Evolutionary conservation across 2,329 filamentous ascomycete species (phyloP), one percentile per base, ranked within the genome.

Genomic region (Cladophialophora chaetospira): DNA sequence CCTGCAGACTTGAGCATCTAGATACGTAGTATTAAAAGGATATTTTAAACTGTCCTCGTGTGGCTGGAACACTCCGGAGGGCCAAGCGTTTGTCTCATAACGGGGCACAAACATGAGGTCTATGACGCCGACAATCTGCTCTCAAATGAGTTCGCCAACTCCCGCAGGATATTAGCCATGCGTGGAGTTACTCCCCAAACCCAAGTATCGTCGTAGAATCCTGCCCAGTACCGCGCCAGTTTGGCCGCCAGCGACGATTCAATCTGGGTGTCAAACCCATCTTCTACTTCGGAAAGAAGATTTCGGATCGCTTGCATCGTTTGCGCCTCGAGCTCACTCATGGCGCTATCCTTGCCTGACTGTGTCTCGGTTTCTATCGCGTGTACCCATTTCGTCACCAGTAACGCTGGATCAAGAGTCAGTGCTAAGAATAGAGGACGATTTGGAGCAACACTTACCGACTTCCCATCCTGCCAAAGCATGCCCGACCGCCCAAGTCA

Each of bases 321-420:
- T n/a, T 63, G 56, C 33, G 45, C 50, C 45, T 70, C 69, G 36
- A 47, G 66, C 63, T 28, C 57, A 40, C 25, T 67, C 53, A 43
- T 58, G 57, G 33, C 58, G 51, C 19, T 52, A 11, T 23, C 53
- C 54, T 3, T 49, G 17, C 15, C 56, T 40, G 42, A 44, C 9
- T 33, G 29, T 2, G 43, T 58, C 47, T 66, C 59, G 5, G 61
- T 63, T 46, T 71, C 67, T 4, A 70, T 53, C 3, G 61, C 66
- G 36, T 71, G 67, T 5, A 70, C 64, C 69, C 69, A 71, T 62
- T 70, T 71, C 2, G 69, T 68, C 13, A 69, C 62, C 48, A 71
- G 67, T 3, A 71, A 43, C 3, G 68, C 67, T 67, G 44, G 11
- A 23, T 19, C 11, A 6, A 50, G 40, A 28, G 38, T 54, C 15